Percentiles rank a stretch among this genome's conserved stretches.
Conservation (phyloP, 306 rosid genomes). For the Styphnolobium japonicum region DNA sequence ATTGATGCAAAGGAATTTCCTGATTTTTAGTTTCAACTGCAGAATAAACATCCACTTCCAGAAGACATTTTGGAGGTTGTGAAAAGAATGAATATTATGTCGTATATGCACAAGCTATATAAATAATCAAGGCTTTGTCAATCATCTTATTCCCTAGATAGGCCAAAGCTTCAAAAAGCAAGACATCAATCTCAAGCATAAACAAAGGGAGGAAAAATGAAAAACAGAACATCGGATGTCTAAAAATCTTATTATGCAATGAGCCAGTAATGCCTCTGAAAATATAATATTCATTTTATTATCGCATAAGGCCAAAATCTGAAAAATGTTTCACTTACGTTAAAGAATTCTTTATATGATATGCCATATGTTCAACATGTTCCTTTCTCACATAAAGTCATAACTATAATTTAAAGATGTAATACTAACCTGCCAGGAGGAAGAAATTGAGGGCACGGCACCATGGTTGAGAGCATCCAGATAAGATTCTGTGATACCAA, state of each 20-base stretch:
- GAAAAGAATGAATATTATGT: not conserved
- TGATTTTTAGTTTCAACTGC: not conserved
- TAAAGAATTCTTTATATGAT: not conserved
- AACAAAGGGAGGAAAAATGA: not conserved
- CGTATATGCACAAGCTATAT: not conserved
- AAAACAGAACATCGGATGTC: not conserved
- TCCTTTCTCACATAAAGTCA: not conserved
- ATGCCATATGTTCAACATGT: not conserved
- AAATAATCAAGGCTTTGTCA: not conserved
- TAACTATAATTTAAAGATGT: not conserved
- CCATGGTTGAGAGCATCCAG: slow-evolving; percentile 79
- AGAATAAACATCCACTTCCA: not conserved
- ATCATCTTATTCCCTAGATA: not conserved
- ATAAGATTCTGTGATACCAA: slow-evolving; percentile 75
- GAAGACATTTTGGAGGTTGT: not conserved
- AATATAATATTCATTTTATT: not conserved
- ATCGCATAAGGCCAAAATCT: not conserved
- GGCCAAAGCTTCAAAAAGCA: not conserved
- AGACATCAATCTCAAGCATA: not conserved
- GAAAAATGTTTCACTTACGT: not conserved
- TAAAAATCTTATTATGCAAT: not conserved
- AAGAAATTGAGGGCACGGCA: slow-evolving; percentile 80
- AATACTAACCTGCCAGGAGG: slow-evolving; percentile 83
- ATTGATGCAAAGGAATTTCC: not conserved
- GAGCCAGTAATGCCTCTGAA: not conserved